Evolutionary conservation across 2,329 filamentous ascomycete species (phyloP), one percentile per base, ranked within the genome.

Genomic region (Graphiopsis chlorocephala): DNA sequence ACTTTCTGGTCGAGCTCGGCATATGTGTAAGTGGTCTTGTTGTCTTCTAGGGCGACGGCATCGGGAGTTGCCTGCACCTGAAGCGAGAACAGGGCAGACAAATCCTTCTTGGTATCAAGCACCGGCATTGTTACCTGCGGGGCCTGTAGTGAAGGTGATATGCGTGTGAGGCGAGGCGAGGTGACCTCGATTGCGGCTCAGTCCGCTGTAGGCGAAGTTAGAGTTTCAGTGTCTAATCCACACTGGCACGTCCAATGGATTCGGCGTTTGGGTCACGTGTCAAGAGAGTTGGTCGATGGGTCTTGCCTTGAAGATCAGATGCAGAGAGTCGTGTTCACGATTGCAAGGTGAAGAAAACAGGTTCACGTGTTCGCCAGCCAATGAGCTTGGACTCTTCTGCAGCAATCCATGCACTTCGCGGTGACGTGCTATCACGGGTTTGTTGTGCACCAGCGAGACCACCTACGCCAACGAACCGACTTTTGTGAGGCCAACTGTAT

Each of bases 41-140:
- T 88, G 77, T 93, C 90, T 75, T 93, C 90, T 63, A 93, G 78
- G 23, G 90, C 91, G 72, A 90, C 75, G 35, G 86, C 85, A 77
- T 91, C 80, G 5, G 90, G 91, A 0, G 90, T 90, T 28, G 83
- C 82, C 68, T 84, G 80, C 62, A 86, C 90, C 81, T 94, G 91
- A 69, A 86, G 78, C 68, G 81, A 79, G 75, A 93, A 92, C 68
- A 93, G 85, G 31, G 89, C 86, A 57, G 88, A 86, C 65, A 93
- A 80, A 78, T 93, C 90, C 77, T 90, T 91, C 68, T 79, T 84
- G 67, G 82, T 88, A 77, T 93, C 90, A 72, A 94, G 84, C 72
- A 89, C 75, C 50, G 87, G 74, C 88, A 90, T 91, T 64, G 71
- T 79, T 35, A 56, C 48, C 48, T 55, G 33, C 60, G 28, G 33